A percentile compares a stretch with the other conserved stretches of the same genome.
phyloP scores from a whole-genome alignment of 2,329 filamentous ascomycete species.

The Ophioceras dolichostomum region DNA sequence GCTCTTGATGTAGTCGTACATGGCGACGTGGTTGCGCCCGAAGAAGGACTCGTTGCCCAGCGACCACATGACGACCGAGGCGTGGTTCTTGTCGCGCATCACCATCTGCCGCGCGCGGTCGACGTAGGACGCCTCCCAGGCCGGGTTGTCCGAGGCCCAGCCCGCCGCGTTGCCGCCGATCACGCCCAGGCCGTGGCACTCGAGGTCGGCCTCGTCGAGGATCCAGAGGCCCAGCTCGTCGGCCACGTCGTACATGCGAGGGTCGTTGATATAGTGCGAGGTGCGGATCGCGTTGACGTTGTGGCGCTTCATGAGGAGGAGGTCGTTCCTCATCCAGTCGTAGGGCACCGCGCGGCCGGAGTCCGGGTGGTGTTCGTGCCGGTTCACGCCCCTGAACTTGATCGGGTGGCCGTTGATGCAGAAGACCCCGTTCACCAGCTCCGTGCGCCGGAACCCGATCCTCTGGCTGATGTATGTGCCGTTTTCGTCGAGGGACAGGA shows the following conservation, averaged over 20 bases:
- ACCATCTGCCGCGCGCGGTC: slow-evolving; percentile 53
- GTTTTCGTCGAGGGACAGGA: slow-evolving; percentile 11
- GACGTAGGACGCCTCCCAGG: slow-evolving; percentile 48
- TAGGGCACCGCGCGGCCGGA: slow-evolving; percentile 51
- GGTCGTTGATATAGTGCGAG: slow-evolving; percentile 56
- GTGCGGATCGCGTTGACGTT: slow-evolving; percentile 61
- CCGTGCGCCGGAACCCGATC: slow-evolving; percentile 50
- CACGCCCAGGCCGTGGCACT: slow-evolving; percentile 32
- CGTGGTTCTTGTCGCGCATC: slow-evolving; percentile 50
- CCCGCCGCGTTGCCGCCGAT: slow-evolving; percentile 24
- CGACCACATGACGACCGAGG: slow-evolving; percentile 55
- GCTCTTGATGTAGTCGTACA: slow-evolving; percentile 47
- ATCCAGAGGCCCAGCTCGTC: slow-evolving; percentile 57
- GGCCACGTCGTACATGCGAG: slow-evolving; percentile 43
- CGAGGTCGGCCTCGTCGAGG: slow-evolving; percentile 36
- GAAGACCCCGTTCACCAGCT: slow-evolving; percentile 47
- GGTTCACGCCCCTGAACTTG: slow-evolving; percentile 51
- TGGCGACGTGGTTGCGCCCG: slow-evolving; percentile 48
- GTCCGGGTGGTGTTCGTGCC: slow-evolving; percentile 58
- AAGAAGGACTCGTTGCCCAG: slow-evolving; percentile 58
- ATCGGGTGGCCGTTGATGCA: slow-evolving; percentile 51
- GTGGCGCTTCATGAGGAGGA: slow-evolving; percentile 56
- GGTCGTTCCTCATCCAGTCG: slow-evolving; percentile 47
- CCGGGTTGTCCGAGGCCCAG: slow-evolving; percentile 43
- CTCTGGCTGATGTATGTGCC: slow-evolving; percentile 23